Conservation (phyloP, 805 yeast species). For the Hagleromyces aurorensis region DNA sequence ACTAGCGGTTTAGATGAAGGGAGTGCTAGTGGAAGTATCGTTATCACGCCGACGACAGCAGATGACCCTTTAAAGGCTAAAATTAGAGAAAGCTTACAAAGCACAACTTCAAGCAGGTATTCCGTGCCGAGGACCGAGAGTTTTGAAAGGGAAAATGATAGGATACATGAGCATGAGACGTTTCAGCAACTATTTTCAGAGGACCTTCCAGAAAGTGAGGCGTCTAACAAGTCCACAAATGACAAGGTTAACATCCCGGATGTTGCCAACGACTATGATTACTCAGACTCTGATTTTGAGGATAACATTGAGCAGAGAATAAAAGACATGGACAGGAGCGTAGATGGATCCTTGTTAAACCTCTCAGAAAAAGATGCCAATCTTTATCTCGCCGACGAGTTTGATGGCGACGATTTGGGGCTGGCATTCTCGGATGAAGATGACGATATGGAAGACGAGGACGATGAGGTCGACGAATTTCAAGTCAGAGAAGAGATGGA, state of each 20-base stretch:
- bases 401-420: constrained; percentile 5
- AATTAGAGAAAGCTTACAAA: constrained; percentile 5
- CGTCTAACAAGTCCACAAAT: background rate
- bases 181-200: background rate
- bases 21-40: constrained; percentile 25
- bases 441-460: constrained; percentile 18
- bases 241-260: constrained; percentile 3
- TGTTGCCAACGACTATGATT: constrained; percentile 18
- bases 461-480: constrained; percentile 13
- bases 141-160: constrained; percentile 1
- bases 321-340: constrained; percentile 14
- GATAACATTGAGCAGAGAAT: constrained; percentile 28
- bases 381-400: no score
- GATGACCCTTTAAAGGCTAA: background rate
- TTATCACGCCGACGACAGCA: constrained; percentile 16
- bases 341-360: constrained; percentile 1
- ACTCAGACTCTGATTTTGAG: constrained; percentile 32
- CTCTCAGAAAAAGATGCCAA: background rate
- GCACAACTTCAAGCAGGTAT: constrained; percentile 12
- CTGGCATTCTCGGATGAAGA: constrained; percentile 12
- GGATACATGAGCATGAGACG: no score
- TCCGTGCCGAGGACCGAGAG: constrained; percentile 4
- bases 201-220: background rate
- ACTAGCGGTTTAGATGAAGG: constrained; percentile 9
- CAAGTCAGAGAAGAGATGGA: constrained; percentile 21